Base-by-base conservation (phyloP, 306 rosid genomes). In the Rubus idaeus region DNA sequence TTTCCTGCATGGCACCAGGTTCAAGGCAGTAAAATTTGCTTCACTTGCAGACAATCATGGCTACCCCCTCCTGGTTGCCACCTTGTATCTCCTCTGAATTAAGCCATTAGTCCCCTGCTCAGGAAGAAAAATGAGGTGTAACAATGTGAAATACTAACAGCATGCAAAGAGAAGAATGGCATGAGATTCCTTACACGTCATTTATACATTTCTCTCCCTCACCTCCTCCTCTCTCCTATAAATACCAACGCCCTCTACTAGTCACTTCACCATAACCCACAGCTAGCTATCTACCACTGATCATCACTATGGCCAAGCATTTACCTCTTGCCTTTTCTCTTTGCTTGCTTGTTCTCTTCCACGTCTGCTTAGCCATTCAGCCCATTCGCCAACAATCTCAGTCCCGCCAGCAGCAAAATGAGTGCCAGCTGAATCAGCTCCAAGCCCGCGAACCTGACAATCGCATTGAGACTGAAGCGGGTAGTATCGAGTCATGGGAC, bases 401-500 rank as follows among this genome's bases (percentile, higher is more conserved):
- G 35, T 37, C 4, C 13, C 21, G 58, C 18, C 68, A 65, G 46
- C 68, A 65, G 46, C 66, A 69, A 49, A 74, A 68, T 10, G 40
- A 73, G 70, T 88, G 91, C 81, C 83, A 68, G 9, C 68, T 85
- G 0, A 75, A 88, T 2, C 70, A 58, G 45, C 77, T 84, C 18
- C 75, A 81, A 12, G 89, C 87, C 13, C 84, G 76, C 1, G 84
- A 83, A 40, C 91, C 91, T 53, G 77, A 78, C 60, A 51, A 44
- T 62, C 81, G 79, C 10, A 45, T 85, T 4, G 62, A 83, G 77
- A 76, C 86, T 0, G 91, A 85, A 51, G 91, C 89, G 0, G 86
- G 87, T 4, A 3, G 40, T n/a, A 85, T 79, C n/a, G 89, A 88
- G 84, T n/a, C 82, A 0, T 88, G 89, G 91, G 78, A 88, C 77